Conservation (phyloP, 2,329 filamentous ascomycete species). For the Sporothrix protearum region DNA sequence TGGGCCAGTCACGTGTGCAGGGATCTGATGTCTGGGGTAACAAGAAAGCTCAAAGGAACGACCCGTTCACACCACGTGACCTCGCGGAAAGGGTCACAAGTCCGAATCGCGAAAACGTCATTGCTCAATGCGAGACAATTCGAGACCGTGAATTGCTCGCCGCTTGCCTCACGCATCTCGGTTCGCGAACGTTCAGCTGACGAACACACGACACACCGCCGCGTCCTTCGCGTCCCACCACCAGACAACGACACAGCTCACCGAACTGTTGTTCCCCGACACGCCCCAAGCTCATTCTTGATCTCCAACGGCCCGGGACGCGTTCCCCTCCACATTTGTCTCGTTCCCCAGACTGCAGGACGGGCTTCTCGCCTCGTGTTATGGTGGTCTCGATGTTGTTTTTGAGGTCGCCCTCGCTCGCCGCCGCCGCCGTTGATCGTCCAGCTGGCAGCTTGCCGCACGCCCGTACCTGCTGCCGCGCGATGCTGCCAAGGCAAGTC, state of each 20-base stretch:
- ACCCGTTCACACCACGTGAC: not conserved
- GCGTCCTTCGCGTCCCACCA: not conserved
- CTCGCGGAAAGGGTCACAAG: not conserved
- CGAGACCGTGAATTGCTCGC: not conserved
- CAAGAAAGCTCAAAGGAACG: too few species aligned
- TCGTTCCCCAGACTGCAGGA: not conserved
- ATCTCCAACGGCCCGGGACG: too few species aligned
- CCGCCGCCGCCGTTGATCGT: not conserved
- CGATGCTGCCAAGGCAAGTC: constrained; percentile 13
- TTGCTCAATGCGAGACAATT: not conserved
- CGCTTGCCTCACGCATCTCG: not conserved
- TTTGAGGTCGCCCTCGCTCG: not conserved
- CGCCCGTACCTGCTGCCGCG: not conserved
- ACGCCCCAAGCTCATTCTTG: not conserved
- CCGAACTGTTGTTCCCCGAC: not conserved
- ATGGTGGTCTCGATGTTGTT: not conserved
- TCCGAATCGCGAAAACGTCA: constrained; percentile 13
- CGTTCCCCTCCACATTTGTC: too few species aligned
- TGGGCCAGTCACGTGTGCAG: not conserved
- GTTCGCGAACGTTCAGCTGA: not conserved
- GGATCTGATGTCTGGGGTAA: not conserved
- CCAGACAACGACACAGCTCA: not conserved
- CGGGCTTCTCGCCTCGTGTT: not conserved
- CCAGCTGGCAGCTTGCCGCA: not conserved
- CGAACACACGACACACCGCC: not conserved